These are phyloP conservation scores for Boletus bicolor DNA, from an alignment of 768 basidiomycete species.

Conservation along the genomic window DNA sequence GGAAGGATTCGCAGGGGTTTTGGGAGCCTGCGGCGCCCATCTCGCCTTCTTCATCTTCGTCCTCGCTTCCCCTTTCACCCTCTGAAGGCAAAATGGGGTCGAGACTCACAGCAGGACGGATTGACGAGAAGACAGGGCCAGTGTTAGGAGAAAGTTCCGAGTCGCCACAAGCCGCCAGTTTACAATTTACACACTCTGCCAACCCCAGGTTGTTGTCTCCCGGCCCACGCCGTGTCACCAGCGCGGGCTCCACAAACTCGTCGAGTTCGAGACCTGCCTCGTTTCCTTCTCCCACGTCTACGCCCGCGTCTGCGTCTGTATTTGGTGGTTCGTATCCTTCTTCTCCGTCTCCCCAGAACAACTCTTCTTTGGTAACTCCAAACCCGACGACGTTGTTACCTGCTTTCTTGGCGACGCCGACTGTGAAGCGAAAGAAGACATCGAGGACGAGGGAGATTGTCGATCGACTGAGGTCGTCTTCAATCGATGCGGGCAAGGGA, in stretches of 20 bases:
- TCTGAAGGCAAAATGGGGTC: constrained; percentile 5
- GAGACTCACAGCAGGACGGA: not conserved
- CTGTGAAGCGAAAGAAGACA: constrained; percentile 22
- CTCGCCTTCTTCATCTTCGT: constrained; percentile 20
- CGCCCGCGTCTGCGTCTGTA: constrained; percentile 6
- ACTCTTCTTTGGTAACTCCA: not conserved
- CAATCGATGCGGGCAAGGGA: constrained; percentile 22
- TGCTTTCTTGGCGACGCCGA: constrained; percentile 21
- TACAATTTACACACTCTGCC: not conserved
- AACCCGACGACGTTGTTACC: constrained; percentile 21
- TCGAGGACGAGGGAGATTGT: constrained; percentile 32
- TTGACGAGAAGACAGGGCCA: not conserved
- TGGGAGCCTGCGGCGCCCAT: constrained; percentile 21
- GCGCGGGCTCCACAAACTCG: constrained; percentile 9
- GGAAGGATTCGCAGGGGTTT: constrained; percentile 28
- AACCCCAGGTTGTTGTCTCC: constrained; percentile 21
- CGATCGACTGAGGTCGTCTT: constrained; percentile 26
- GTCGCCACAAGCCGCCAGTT: not conserved
- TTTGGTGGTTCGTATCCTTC: constrained; percentile 8
- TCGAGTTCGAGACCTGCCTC: constrained; percentile 6
- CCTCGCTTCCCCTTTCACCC: constrained; percentile 15
- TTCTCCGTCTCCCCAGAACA: constrained; percentile 4
- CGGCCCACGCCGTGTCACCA: not conserved
- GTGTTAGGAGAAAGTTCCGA: not conserved
- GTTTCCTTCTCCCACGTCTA: constrained; percentile 8